A percentile compares a stretch with the other conserved stretches of the same genome.
Conservation (phyloP, 441 rosid species). For the Kokia cookei region DNA sequence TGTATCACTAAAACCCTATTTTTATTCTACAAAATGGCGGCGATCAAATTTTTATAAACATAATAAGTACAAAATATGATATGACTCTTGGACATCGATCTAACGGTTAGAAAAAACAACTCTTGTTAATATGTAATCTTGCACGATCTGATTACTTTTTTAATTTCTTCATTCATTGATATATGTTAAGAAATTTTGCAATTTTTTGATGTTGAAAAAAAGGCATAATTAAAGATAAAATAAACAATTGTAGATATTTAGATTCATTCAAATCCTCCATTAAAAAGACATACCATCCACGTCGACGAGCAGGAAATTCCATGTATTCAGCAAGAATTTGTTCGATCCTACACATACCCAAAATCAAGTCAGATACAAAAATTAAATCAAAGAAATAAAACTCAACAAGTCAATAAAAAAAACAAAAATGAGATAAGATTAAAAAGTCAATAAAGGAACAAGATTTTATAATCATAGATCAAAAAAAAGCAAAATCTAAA, state of each 20-base stretch:
- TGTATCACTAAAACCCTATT: no score
- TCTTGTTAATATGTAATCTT: no score
- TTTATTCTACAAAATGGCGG: no score
- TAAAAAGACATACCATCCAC: constrained; percentile 16
- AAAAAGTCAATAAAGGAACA: neutral
- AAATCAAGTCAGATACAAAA: neutral
- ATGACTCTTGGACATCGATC: no score
- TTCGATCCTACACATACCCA: constrained; percentile 11
- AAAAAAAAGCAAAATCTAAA: neutral
- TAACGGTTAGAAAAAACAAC: no score
- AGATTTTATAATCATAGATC: neutral
- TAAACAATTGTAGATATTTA: neutral
- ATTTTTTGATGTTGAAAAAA: no score
- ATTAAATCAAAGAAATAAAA: neutral
- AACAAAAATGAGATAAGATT: neutral
- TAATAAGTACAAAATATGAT: no score
- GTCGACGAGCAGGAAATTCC: constrained; percentile 12
- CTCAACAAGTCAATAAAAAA: neutral
- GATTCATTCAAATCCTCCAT: neutral
- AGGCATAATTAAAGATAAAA: neutral
- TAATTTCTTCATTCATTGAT: no score
- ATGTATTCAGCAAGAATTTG: constrained; percentile 16
- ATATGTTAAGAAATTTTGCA: no score
- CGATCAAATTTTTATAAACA: no score
- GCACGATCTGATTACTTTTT: no score